Evolutionary conservation across 495 filamentous ascomycete genomes (phyloP).

Genomic region (Entonaema liquescens): DNA sequence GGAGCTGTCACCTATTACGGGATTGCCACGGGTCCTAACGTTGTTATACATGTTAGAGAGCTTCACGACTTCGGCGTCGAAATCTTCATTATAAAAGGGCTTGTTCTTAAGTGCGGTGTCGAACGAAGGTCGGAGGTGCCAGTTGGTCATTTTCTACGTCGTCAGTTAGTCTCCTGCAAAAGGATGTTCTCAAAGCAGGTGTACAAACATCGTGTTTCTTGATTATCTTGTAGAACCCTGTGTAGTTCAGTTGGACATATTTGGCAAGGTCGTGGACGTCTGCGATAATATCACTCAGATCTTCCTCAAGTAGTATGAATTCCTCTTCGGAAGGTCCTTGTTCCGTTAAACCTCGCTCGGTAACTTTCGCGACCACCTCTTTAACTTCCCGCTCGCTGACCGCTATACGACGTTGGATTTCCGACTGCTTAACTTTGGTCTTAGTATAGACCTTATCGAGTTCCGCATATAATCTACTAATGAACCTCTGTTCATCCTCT

Average conservation of each 20-base stretch:
- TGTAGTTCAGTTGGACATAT: conserved; percentile 98
- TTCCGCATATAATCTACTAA: conserved; percentile 84
- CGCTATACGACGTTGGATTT: conserved; percentile 89
- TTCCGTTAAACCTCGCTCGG: conserved; percentile 62
- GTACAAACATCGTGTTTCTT: conserved; percentile 96
- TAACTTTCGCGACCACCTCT: conserved; percentile 79
- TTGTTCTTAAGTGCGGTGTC: conserved; percentile 91
- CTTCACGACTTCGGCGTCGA: conserved; percentile 95
- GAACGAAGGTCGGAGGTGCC: conserved; percentile 94
- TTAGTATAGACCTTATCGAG: conserved; percentile 97
- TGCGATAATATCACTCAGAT: conserved; percentile 96
- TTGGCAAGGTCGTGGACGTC: conserved; percentile 99
- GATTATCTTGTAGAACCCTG: conserved; percentile 99
- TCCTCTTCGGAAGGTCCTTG: conserved; percentile 84
- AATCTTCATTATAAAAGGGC: conserved; percentile 98
- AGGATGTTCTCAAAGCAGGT: background rate
- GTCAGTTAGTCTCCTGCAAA: conserved; percentile 37
- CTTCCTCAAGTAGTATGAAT: conserved; percentile 92
- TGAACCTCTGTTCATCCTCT: conserved; percentile 90
- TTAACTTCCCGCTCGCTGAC: conserved; percentile 87
- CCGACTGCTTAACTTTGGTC: conserved; percentile 93
- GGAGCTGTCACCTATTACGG: conserved; percentile 87
- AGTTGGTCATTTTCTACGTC: conserved; percentile 86
- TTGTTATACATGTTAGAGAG: conserved; percentile 95
- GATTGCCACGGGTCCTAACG: conserved; percentile 90